These are phyloP conservation scores for Sporisorium iseilematis-ciliati DNA, from an alignment of 1,284 basidiomycete genomes.

Conservation along the genomic window DNA sequence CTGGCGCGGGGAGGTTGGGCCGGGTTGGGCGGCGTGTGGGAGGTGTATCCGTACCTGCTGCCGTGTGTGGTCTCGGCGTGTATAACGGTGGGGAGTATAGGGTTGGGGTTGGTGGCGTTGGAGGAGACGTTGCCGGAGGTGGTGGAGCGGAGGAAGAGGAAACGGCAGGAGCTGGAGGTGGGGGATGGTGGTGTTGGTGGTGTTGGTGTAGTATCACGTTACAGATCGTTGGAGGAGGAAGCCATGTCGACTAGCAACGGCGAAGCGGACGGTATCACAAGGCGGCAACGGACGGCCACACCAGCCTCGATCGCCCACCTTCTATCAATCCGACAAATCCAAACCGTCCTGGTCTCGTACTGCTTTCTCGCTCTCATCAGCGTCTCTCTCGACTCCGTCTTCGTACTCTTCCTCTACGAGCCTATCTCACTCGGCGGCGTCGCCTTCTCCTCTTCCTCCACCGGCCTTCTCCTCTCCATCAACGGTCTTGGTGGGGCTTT, in stretches of 20 bases:
- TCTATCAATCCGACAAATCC: conserved; percentile 48
- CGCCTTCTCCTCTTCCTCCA: conserved; percentile 34
- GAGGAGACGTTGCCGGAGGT: conserved; percentile 65
- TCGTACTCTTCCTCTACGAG: conserved; percentile 56
- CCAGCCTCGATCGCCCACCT: conserved; percentile 15
- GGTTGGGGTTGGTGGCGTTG: conserved; percentile 63
- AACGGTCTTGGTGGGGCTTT: conserved; percentile 64
- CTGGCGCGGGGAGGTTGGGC: conserved; percentile 9
- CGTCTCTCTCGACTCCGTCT: conserved; percentile 48
- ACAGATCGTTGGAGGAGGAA: conserved; percentile 2
- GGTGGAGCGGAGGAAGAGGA: conserved; percentile 26
- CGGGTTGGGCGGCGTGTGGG: conserved; percentile 44
- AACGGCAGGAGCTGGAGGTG: not conserved
- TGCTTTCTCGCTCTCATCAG: conserved; percentile 44
- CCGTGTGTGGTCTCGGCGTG: conserved; percentile 58
- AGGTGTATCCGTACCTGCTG: conserved; percentile 45
- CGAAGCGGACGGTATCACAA: not conserved
- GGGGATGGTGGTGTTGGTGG: too few species aligned
- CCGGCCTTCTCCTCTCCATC: conserved; percentile 59
- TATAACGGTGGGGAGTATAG: conserved; percentile 58
- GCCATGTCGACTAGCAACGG: not conserved
- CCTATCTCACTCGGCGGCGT: conserved; percentile 50
- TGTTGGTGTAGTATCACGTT: too few species aligned
- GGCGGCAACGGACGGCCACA: not conserved
- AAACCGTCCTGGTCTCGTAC: conserved; percentile 59